Conservation (phyloP, 805 yeast species). For the Barnettozyma populi region DNA sequence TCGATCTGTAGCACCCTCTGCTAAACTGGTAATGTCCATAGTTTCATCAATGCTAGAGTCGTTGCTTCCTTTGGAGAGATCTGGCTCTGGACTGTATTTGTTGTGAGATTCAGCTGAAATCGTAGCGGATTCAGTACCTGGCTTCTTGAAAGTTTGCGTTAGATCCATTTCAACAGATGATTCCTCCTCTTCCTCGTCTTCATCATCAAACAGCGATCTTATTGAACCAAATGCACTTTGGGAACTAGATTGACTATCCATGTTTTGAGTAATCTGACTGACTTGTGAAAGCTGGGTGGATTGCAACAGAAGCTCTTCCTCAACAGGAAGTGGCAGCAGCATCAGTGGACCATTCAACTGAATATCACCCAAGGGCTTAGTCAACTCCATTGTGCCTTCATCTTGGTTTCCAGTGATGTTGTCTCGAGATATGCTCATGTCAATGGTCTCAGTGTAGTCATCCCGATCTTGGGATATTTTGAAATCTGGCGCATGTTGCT, state of each 20-base stretch:
- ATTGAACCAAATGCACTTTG: slow-evolving; percentile 25
- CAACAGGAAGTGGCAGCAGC: neutral
- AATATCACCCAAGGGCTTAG: slow-evolving; percentile 22
- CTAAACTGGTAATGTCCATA: slow-evolving; percentile 19
- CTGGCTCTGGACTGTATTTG: neutral
- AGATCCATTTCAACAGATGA: slow-evolving; percentile 22
- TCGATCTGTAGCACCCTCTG: slow-evolving; percentile 11
- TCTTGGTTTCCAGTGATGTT: slow-evolving; percentile 9
- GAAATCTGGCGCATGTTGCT: slow-evolving; percentile 7
- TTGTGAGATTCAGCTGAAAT: neutral
- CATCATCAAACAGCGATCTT: slow-evolving; percentile 22
- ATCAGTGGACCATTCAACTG: neutral
- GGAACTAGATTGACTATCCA: slow-evolving; percentile 5
- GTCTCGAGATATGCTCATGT: slow-evolving; percentile 18
- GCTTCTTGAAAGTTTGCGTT: slow-evolving; percentile 16
- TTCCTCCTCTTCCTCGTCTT: slow-evolving; percentile 15
- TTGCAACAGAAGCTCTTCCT: slow-evolving; percentile 1
- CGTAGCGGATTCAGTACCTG: neutral
- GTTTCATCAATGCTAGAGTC: slow-evolving; percentile 13
- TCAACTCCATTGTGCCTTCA: slow-evolving; percentile 25
- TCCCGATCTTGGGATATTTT: slow-evolving; percentile 19
- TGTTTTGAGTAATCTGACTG: neutral
- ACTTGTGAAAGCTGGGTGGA: slow-evolving; percentile 5
- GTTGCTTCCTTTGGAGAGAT: neutral
- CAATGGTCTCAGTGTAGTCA: slow-evolving; percentile 15